Percentiles rank a stretch among this genome's conserved stretches.
These are phyloP conservation scores for Sequoiadendron giganteum DNA, from an alignment of 75 land plant genomes.

Conservation along the genomic window DNA sequence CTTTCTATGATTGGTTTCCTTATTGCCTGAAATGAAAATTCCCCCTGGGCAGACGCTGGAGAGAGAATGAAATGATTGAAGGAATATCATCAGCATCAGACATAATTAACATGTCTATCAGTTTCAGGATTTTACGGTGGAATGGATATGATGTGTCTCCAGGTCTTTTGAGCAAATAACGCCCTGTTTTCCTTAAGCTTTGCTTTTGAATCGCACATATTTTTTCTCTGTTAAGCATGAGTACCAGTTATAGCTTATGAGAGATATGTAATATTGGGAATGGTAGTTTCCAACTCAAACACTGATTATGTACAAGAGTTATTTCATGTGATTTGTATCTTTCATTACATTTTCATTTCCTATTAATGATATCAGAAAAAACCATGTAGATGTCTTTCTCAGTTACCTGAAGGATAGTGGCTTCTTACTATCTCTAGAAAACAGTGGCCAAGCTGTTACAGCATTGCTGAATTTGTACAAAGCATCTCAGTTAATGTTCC, in stretches of 20 bases:
- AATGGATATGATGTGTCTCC: background rate
- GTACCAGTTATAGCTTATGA: background rate
- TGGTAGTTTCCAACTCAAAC: background rate
- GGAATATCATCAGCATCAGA: background rate
- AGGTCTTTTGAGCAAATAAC: background rate
- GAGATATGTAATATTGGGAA: background rate
- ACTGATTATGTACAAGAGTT: too few relatives aligned
- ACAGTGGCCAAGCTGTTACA: slow-evolving; percentile 20
- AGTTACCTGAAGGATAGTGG: background rate
- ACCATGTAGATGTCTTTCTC: slow-evolving; percentile 16
- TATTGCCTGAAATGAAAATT: background rate
- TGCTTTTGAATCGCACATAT: background rate
- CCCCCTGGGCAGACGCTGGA: background rate
- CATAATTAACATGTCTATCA: background rate
- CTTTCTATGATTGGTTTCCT: background rate
- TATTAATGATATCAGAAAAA: background rate
- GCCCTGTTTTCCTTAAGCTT: background rate
- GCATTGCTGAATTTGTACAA: slow-evolving; percentile 38
- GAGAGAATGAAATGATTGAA: background rate
- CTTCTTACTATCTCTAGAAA: slow-evolving; percentile 11
- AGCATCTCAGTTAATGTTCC: slow-evolving; percentile 53
- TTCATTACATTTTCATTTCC: background rate
- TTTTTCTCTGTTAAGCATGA: background rate
- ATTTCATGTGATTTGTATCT: background rate
- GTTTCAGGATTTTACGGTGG: background rate